Evolutionary conservation across 1,284 basidiomycete genomes (phyloP).

Genomic region (Farysia itapuensis): DNA sequence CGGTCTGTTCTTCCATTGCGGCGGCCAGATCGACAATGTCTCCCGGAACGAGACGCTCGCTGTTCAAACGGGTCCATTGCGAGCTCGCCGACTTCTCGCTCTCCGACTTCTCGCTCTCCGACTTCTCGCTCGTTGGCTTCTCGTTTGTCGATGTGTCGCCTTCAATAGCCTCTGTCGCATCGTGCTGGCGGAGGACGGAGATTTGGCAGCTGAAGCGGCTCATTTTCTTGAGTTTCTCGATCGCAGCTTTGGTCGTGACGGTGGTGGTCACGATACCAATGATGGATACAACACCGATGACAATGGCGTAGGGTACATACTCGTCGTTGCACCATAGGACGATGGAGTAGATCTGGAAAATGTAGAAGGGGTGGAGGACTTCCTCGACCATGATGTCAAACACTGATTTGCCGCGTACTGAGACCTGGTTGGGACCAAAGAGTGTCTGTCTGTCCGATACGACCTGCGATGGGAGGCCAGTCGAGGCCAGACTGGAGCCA

Average conservation of each 20-base stretch:
- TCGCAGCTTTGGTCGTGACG: conserved; percentile 27
- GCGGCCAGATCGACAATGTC: conserved; percentile 32
- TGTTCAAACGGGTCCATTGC: conserved; percentile 7
- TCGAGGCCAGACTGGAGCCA: conserved; percentile 4
- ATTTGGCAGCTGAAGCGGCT: conserved; percentile 31
- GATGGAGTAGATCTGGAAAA: conserved; percentile 39
- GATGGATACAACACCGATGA: conserved; percentile 24
- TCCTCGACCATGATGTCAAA: conserved; percentile 29
- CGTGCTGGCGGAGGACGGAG: conserved; percentile 4
- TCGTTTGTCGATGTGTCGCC: no score
- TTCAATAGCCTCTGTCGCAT: neutral
- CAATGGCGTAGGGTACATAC: conserved; percentile 33
- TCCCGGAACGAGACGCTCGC: conserved; percentile 35
- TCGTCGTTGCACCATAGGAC: conserved; percentile 39
- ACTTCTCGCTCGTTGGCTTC: neutral
- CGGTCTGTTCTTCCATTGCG: neutral
- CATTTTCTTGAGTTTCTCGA: conserved; percentile 33
- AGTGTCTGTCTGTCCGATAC: conserved; percentile 12
- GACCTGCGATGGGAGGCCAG: conserved; percentile 3
- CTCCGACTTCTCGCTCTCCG: conserved; percentile 1
- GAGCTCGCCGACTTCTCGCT: neutral
- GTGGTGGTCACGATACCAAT: conserved; percentile 38
- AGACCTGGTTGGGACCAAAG: conserved; percentile 35
- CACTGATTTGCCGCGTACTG: conserved; percentile 24
- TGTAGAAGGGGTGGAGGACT: conserved; percentile 43